Percentiles rank a stretch among this genome's conserved stretches.
Evolutionary conservation across 106 monocot species (phyloP).

Genomic region (Dioscorea zingiberensis): DNA sequence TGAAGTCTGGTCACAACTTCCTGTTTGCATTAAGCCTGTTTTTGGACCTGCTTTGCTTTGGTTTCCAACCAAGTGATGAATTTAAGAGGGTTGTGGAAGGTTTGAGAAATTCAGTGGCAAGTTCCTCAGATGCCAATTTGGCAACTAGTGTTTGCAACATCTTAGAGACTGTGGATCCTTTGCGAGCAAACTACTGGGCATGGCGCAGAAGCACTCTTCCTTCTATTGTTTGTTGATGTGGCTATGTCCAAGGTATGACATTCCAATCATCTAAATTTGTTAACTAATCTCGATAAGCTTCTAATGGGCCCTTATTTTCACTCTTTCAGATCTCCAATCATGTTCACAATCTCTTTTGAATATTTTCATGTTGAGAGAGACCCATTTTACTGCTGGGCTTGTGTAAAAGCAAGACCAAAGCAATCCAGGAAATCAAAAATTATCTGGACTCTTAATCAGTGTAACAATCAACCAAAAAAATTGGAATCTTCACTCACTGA

Average conservation of each 20-base stretch:
- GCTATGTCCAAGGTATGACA: not conserved
- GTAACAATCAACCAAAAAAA: no score
- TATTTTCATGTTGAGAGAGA: no score
- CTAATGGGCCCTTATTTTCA: no score
- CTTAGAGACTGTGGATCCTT: conserved; percentile 57
- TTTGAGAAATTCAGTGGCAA: conserved; percentile 16
- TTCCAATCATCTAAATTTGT: not conserved
- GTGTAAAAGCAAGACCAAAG: no score
- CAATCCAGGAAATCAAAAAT: no score
- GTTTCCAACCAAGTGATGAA: conserved; percentile 55
- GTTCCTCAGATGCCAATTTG: conserved; percentile 23
- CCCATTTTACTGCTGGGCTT: no score
- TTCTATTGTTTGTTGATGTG: conserved; percentile 23
- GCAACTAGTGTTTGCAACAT: conserved; percentile 48
- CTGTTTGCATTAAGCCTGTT: conserved; percentile 62
- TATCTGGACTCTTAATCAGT: no score
- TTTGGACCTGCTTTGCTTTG: conserved; percentile 70
- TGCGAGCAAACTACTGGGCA: conserved; percentile 77
- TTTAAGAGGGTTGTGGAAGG: conserved; percentile 26
- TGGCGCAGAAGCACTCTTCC: conserved; percentile 63
- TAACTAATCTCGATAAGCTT: no score
- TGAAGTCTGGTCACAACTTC: conserved; percentile 29
- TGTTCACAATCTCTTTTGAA: no score
- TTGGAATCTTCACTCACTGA: no score
- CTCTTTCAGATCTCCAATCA: not conserved